Base-by-base conservation (phyloP, 257 asterid genomes). In the Solanum pimpinellifolium region DNA sequence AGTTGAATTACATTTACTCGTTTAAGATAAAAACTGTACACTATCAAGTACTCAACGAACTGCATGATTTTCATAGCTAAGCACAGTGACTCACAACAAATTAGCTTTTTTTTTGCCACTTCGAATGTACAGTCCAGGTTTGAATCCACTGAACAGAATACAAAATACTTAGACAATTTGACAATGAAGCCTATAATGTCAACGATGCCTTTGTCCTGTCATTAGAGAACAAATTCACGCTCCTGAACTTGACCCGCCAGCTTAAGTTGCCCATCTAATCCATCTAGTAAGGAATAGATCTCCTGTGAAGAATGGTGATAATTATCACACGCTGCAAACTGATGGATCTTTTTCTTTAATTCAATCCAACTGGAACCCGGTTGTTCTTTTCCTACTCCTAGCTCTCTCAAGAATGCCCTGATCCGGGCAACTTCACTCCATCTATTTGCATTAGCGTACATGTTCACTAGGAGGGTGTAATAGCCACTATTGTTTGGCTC, bases 281-380 rank as follows among this genome's bases (percentile, higher is more conserved):
- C 91, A 90, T 91, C 92, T 87, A 93, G 82, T 13, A 91, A 62
- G 76, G 84, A 88, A 83, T 89, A 89, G 60, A 93, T 92, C 88
- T 89, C 93, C 76, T 87, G 87, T 6, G 92, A 91, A 37, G 88
- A 90, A 42, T 95, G 92, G 83, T 91, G 95, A 87, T 86, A 62
- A 62, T 88, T 86, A 89, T 91, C 95, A 87, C 93, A 90, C 83
- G 98, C 95, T 77, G 96, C 93, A 93, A 95, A 95, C 77, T 89
- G 95, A 88, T 93, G 94, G 88, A 89, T 90, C 87, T 89, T 88
- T 89, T 85, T 93, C 83, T 89, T 87, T 86, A 94, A 89, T 90
- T 95, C 97, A 47, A 95, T 91, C 98, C 98, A 94, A 83, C 98
- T 95, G 21, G 91, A 93, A 37, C 97, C 98, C 0, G 96, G 97